These are phyloP conservation scores for Plectosphaerella sp. DNA, from an alignment of 2,329 filamentous ascomycete species.

Conservation along the genomic window DNA sequence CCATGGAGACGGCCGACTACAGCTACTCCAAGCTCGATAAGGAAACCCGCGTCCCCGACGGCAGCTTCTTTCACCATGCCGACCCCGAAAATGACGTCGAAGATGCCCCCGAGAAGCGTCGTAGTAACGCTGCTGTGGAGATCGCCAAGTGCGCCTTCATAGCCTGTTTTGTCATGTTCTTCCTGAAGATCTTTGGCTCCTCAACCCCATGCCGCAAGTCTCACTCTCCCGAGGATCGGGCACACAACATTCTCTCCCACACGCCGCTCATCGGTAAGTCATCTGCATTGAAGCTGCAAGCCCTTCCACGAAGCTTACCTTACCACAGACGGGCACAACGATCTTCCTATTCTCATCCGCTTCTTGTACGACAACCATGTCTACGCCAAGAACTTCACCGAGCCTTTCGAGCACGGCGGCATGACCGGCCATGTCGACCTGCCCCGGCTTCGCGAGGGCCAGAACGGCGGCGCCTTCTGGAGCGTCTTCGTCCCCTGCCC, in stretches of 20 bases:
- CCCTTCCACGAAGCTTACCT: neutral
- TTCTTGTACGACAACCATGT: constrained; percentile 69
- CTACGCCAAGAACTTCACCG: constrained; percentile 67
- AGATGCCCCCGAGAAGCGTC: neutral
- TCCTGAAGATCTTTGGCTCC: neutral
- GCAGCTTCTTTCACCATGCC: neutral
- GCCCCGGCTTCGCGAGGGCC: constrained; percentile 65
- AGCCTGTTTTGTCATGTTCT: neutral
- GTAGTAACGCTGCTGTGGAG: neutral
- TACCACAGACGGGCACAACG: constrained; percentile 76
- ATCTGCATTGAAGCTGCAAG: neutral
- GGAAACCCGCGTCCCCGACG: neutral
- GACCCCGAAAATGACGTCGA: neutral
- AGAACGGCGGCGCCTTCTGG: constrained; percentile 87
- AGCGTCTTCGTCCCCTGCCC: constrained; percentile 81
- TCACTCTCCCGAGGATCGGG: constrained; percentile 35
- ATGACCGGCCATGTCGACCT: constrained; percentile 73
- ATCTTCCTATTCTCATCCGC: constrained; percentile 73
- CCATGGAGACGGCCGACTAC: neutral
- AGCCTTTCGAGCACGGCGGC: constrained; percentile 67
- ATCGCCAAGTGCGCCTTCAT: neutral
- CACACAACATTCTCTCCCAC: constrained; percentile 36
- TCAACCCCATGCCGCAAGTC: neutral
- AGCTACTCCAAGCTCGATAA: neutral
- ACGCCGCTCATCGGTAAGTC: constrained; percentile 46